Evolutionary conservation across 1,139 yeast species (phyloP), one percentile per base, ranked within the genome.

Genomic region (Candida freyschussii): DNA sequence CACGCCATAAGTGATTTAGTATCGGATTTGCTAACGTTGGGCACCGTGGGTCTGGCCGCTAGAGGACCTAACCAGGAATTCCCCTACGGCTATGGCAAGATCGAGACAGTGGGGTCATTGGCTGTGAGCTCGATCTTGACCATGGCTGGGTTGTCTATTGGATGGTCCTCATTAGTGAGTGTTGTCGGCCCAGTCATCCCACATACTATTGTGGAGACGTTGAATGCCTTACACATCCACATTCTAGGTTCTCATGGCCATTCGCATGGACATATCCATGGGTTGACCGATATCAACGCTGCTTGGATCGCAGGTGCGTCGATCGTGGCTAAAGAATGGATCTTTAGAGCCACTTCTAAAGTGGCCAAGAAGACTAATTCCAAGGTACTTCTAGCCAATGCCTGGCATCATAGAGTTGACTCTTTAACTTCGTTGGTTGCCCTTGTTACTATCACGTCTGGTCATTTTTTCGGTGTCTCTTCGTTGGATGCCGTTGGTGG

Each of bases 321-420:
- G 2, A 85, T 91, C 39, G 71, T 70, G 4, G 72, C 87, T 30
- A 91, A 91, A 54, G 98, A 91, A 57, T 69, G 95, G 70, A 74
- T 91, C 29, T 91, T 75, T 60, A 75, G 75, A 38, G 83, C 84
- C 12, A 91, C 98, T 0, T 71, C 80, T 63, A 73, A 75, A 43
- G 77, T 91, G 13, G 97, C 96, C 3, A 64, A 68, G 27, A 64
- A 69, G 40, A 75, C 87, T 19, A 82, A 85, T 51, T 86, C 96
- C 2, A 84, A 86, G 42, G 97, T 91, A 5, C 68, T 91, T 35
- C 79, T 86, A 31, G 98, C 98, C 6, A 91, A 91, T 53, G 98
- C 98, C 4, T 91, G 97, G 97, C 98, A 91, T 56, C 98, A 91
- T 54, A 71, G 98, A 43, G 89, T 91, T n/a, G 98, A 91, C 56